These are phyloP conservation scores for Kluyveromyces sp. DNA, from an alignment of 1,139 yeast species.

Conservation along the genomic window DNA sequence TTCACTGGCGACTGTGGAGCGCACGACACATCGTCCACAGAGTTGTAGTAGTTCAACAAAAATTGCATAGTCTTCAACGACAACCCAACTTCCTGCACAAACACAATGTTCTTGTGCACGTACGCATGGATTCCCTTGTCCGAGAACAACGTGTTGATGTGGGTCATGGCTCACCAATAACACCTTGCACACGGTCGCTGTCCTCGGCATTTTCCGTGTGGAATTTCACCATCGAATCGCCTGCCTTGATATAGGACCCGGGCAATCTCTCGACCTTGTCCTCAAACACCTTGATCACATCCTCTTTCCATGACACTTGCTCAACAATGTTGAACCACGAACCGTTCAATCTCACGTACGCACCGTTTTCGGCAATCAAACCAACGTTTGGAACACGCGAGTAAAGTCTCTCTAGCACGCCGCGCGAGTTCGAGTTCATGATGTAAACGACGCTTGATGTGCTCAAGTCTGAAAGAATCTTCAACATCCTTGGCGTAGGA, in stretches of 20 bases:
- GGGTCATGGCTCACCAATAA: conserved; percentile 79
- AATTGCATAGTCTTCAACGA: conserved; percentile 48
- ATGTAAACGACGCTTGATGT: conserved; percentile 62
- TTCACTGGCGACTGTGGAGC: conserved; percentile 8
- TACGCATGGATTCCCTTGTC: conserved; percentile 70
- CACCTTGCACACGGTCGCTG: conserved; percentile 53
- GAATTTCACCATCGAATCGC: conserved; percentile 69
- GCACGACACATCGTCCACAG: conserved; percentile 9
- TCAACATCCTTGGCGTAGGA: conserved; percentile 42
- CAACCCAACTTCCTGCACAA: conserved; percentile 52
- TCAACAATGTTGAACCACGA: conserved; percentile 64
- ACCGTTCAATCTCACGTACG: conserved; percentile 43
- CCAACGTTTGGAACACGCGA: conserved; percentile 66
- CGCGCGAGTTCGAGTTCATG: conserved; percentile 54
- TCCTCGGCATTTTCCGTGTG: conserved; percentile 69
- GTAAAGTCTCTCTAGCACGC: conserved; percentile 60
- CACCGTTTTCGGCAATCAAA: conserved; percentile 85
- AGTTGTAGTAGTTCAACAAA: conserved; percentile 28
- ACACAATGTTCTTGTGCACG: conserved; percentile 58
- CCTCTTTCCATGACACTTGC: conserved; percentile 40
- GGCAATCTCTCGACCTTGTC: conserved; percentile 74
- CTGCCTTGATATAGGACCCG: conserved; percentile 63
- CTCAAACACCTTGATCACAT: conserved; percentile 59
- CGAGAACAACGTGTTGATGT: conserved; percentile 69
- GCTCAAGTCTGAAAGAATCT: conserved; percentile 43